Evolutionary conservation across 805 yeast species (phyloP).

Genomic region (Hanseniaspora nectarophila): DNA sequence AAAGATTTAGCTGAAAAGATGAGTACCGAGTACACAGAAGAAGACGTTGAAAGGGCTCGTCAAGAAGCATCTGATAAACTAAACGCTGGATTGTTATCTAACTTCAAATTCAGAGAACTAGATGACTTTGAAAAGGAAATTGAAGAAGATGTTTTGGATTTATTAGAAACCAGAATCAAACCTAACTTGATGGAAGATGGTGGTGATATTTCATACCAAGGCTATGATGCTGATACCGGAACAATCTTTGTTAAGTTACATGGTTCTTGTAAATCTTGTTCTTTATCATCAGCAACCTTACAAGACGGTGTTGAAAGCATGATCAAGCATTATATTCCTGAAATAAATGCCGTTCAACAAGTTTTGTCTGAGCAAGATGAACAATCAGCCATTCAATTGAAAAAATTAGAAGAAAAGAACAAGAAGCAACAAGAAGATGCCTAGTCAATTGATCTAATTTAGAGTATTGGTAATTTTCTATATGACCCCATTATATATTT

Average conservation of each 20-base stretch:
- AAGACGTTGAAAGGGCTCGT: constrained; percentile 25
- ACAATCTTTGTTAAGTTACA: constrained; percentile 76
- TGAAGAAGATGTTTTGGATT: constrained; percentile 78
- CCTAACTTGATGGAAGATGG: constrained; percentile 99
- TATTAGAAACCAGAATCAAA: constrained; percentile 85
- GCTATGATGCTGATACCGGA: constrained; percentile 76
- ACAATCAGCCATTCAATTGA: constrained; percentile 71
- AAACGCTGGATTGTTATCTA: constrained; percentile 15
- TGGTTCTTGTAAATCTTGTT: constrained; percentile 94
- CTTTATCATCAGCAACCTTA: constrained; percentile 79
- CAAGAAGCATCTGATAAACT: constrained; percentile 24
- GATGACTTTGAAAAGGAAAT: constrained; percentile 66
- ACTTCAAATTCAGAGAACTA: constrained; percentile 22
- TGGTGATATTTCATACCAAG: constrained; percentile 85
- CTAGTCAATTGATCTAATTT: neutral
- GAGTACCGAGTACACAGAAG: constrained; percentile 26
- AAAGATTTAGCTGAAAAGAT: constrained; percentile 14
- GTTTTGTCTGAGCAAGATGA: constrained; percentile 68
- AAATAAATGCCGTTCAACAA: constrained; percentile 78
- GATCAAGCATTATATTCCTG: constrained; percentile 94
- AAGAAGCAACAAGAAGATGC: too few relatives aligned
- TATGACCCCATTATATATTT: too few relatives aligned
- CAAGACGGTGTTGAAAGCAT: constrained; percentile 95
- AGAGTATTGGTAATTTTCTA: too few relatives aligned
- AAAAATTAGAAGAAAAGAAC: constrained; percentile 59